Percentiles rank a stretch among this genome's conserved stretches.
Conservation (phyloP, 2,329 filamentous ascomycete genomes). For the Beauveria sp. region DNA sequence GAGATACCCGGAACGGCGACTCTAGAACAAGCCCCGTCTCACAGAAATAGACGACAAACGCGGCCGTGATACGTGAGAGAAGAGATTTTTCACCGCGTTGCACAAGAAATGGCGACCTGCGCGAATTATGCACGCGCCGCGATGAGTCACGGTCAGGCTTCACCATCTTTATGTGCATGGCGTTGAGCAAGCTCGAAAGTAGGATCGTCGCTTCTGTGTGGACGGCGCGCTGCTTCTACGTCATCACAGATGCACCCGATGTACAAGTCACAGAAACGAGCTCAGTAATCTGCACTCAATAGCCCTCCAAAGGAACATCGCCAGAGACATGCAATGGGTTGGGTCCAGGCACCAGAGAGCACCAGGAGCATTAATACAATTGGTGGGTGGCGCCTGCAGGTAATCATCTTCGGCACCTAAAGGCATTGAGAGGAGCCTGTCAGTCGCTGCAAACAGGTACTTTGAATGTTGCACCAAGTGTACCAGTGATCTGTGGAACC, state of each 20-base stretch:
- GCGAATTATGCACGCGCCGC: background rate
- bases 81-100: background rate
- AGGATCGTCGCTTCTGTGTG: background rate
- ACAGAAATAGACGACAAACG: background rate
- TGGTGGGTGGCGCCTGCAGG: no score
- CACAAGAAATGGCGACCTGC: background rate
- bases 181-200: background rate
- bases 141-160: background rate
- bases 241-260: background rate
- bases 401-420: no score
- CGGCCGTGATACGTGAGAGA: background rate
- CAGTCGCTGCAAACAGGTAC: no score
- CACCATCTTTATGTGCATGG: background rate
- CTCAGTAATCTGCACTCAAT: no score
- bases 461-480: no score
- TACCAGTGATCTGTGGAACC: background rate
- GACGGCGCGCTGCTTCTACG: background rate
- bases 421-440: no score
- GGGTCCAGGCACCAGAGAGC: no score
- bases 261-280: background rate
- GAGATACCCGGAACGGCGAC: background rate
- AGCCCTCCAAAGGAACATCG: no score
- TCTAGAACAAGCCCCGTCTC: background rate
- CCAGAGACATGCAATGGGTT: no score
- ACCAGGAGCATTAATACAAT: no score